Evolutionary conservation across 2,329 filamentous ascomycete species (phyloP), one percentile per base, ranked within the genome.

Genomic region (Claviceps sp.): DNA sequence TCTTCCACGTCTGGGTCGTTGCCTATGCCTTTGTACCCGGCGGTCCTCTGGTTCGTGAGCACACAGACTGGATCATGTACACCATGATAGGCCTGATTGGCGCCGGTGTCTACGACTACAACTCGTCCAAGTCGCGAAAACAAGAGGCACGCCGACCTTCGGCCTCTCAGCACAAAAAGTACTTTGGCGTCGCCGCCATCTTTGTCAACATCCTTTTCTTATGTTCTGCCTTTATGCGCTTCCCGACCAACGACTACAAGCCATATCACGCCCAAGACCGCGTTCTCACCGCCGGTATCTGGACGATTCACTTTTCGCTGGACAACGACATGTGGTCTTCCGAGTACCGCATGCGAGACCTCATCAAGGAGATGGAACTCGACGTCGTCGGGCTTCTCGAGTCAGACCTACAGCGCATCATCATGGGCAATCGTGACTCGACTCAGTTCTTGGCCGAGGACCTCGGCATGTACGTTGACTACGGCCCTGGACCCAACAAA

Each of bases 291-390:
- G 89, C 89, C 1, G 93, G 93, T 59, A 97, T 98, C 66, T 98
- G 93, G 93, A 98, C 93, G 0, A 90, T 97, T 52, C 93, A 98
- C 71, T 98, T 98, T 67, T 90, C 87, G 14, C 81, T 98, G 20
- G 93, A 98, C 70, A 97, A 98, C 61, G 87, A 96, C 66, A 96
- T 97, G 90, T 97, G 89, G 89, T 91, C 88, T 9, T 95, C 91
- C 0, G 93, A 98, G 68, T 82, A 87, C 60, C 89, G 93, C 56
- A 94, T 95, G 82, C 85, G 88, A 54, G 85, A 96, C 71, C 75
- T 95, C 14, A 84, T 95, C 68, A 83, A 88, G 63, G 93, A 97
- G 62, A 73, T 95, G n/a, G 93, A 98, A 68, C 73, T 98, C n/a
- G 93, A 98, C 63, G 88, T 98, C 5, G 79, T 98, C 47, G 93